A percentile compares a stretch with the other conserved stretches of the same genome.
Evolutionary conservation across 2,329 filamentous ascomycete genomes (phyloP).

Genomic region (Fusarium avenaceum): DNA sequence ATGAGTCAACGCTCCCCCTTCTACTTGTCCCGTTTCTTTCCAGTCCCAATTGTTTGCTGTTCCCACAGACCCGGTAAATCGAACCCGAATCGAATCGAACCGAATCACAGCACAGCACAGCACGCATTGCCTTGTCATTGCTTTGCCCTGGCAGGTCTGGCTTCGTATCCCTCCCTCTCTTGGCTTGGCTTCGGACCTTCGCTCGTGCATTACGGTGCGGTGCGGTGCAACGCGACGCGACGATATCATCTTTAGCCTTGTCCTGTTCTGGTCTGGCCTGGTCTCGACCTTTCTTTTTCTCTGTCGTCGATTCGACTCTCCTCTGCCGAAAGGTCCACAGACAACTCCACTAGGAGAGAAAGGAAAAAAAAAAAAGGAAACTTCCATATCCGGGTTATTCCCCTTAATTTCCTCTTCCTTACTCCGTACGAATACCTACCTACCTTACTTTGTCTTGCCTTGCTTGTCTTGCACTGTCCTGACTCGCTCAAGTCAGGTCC

Average conservation of each 20-base stretch:
- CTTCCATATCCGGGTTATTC: slow-evolving; percentile 35
- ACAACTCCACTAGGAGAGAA: not conserved
- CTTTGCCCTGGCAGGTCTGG: slow-evolving; percentile 1
- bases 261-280: not conserved
- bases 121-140: slow-evolving; percentile 6
- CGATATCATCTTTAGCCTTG: not conserved
- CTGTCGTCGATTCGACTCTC: not conserved
- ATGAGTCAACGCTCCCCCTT: slow-evolving; percentile 49
- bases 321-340: too few relatives aligned
- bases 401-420: not conserved
- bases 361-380: slow-evolving; percentile 6
- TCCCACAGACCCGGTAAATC: slow-evolving; percentile 34
- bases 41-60: slow-evolving; percentile 36
- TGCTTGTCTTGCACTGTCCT: slow-evolving; percentile 2
- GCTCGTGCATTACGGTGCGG: not conserved
- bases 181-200: not conserved
- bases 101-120: too few relatives aligned
- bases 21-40: slow-evolving; percentile 30
- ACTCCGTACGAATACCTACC: too few relatives aligned
- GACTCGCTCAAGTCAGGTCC: slow-evolving; percentile 19
- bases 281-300: not conserved
- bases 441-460: too few relatives aligned
- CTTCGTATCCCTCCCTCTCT: not conserved
- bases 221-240: not conserved
- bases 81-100: not conserved